A percentile compares a stretch with the other conserved stretches of the same genome.
These are phyloP conservation scores for Flaveria floridana DNA, from an alignment of 140 eudicot species.

Conservation along the genomic window DNA sequence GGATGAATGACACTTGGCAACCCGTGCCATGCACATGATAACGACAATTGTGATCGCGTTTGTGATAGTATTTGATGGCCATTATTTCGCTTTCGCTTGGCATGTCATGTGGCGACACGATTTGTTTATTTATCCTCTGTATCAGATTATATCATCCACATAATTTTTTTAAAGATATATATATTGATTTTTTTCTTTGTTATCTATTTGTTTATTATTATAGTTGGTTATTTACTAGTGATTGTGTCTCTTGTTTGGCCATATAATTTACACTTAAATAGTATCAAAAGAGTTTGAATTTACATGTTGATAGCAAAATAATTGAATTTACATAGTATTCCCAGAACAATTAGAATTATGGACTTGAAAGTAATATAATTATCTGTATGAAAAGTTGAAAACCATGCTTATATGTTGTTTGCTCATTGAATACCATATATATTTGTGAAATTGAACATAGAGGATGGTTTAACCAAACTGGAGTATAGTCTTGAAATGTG, in stretches of 20 bases:
- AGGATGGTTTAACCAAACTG: background rate
- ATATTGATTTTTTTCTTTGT: background rate
- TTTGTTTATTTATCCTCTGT: conserved; percentile 5
- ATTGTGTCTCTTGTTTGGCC: conserved; percentile 21
- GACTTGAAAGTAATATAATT: background rate
- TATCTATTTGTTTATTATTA: background rate
- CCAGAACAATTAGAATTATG: background rate
- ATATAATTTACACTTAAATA: background rate
- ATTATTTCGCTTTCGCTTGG: conserved; percentile 16
- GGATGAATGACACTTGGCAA: conserved; percentile 43
- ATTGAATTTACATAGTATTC: background rate
- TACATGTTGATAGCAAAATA: background rate
- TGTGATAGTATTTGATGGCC: conserved; percentile 15
- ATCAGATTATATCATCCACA: conserved; percentile 33
- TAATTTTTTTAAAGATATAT: background rate
- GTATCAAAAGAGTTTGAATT: background rate
- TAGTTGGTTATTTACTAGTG: background rate
- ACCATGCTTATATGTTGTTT: background rate
- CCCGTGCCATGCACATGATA: conserved; percentile 38
- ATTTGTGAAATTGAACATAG: conserved; percentile 13
- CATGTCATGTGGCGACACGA: conserved; percentile 39
- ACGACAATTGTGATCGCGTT: conserved; percentile 27
- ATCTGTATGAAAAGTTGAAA: background rate
- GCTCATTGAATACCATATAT: background rate
- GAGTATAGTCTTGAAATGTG: conserved; percentile 3